Evolutionary conservation across 345 rosid genomes (phyloP).

Genomic region (Arabidopsis suecica): DNA sequence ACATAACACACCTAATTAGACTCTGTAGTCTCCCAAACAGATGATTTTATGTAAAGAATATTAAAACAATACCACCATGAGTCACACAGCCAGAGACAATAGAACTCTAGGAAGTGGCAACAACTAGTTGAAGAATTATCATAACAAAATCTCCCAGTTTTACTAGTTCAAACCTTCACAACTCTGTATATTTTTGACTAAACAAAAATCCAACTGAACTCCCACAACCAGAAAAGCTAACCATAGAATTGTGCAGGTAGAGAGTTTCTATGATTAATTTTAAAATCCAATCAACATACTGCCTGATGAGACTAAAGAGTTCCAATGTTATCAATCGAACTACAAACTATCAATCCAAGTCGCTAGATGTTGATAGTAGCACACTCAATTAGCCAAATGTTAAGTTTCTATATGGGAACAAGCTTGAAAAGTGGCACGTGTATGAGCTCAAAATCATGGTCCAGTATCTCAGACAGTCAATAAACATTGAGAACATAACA

Average conservation of each 20-base stretch:
- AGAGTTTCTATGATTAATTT: slow-evolving; percentile 19
- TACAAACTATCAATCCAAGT: slow-evolving; percentile 22
- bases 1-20: slow-evolving; percentile 19
- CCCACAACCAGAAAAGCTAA: slow-evolving; percentile 9
- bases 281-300: slow-evolving; percentile 3
- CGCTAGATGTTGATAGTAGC: slow-evolving; percentile 11
- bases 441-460: slow-evolving; percentile 16
- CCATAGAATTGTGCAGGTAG: slow-evolving; percentile 7
- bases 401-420: slow-evolving; percentile 8
- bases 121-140: slow-evolving; percentile 8
- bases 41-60: background rate
- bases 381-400: background rate
- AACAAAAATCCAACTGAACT: slow-evolving; percentile 6
- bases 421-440: slow-evolving; percentile 8
- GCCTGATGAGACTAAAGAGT: background rate
- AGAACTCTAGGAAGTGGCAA: slow-evolving; percentile 3
- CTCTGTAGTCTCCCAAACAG: background rate
- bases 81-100: background rate
- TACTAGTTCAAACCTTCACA: background rate
- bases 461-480: slow-evolving; percentile 20
- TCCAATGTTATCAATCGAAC: background rate
- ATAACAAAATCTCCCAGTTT: background rate
- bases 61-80: background rate
- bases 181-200: background rate
- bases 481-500: slow-evolving; percentile 27